These are phyloP conservation scores for Amauroascus verrucosus DNA, from an alignment of 2,329 filamentous ascomycete genomes.

Conservation along the genomic window DNA sequence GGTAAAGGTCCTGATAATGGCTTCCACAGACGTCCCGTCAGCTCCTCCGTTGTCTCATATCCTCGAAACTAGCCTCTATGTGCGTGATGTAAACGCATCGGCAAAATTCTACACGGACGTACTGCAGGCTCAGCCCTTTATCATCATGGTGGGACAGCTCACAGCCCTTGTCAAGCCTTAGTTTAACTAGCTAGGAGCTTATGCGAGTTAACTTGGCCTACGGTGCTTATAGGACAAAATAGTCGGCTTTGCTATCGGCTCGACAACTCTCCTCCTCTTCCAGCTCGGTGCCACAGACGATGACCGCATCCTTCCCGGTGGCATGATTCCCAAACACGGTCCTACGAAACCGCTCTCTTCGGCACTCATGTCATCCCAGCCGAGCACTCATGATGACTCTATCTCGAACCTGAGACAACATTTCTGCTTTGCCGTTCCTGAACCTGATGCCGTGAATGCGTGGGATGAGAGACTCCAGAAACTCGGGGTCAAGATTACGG, in stretches of 20 bases:
- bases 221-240: too few species aligned
- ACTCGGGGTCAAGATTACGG: conserved; percentile 20
- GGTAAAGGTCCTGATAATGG: conserved; percentile 1
- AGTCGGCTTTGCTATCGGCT: conserved; percentile 23
- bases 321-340: conserved; percentile 14
- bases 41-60: conserved; percentile 23
- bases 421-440: conserved; percentile 22
- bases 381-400: neutral
- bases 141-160: conserved; percentile 2
- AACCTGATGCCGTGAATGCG: conserved; percentile 19
- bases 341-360: conserved; percentile 9
- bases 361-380: neutral
- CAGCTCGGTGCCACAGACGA: conserved; percentile 13
- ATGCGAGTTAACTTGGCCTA: too few species aligned
- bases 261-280: conserved; percentile 23
- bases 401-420: conserved; percentile 20
- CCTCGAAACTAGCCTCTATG: conserved; percentile 25
- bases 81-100: conserved; percentile 19
- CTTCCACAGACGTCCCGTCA: conserved; percentile 17
- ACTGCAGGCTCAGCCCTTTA: conserved; percentile 19
- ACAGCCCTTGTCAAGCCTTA: too few species aligned
- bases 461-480: conserved; percentile 22
- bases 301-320: conserved; percentile 10
- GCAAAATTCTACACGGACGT: conserved; percentile 22
- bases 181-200: too few species aligned